A percentile compares a stretch with the other conserved stretches of the same genome.
phyloP scores from a whole-genome alignment of 495 filamentous ascomycete genomes.

The Xylaria scruposa region DNA sequence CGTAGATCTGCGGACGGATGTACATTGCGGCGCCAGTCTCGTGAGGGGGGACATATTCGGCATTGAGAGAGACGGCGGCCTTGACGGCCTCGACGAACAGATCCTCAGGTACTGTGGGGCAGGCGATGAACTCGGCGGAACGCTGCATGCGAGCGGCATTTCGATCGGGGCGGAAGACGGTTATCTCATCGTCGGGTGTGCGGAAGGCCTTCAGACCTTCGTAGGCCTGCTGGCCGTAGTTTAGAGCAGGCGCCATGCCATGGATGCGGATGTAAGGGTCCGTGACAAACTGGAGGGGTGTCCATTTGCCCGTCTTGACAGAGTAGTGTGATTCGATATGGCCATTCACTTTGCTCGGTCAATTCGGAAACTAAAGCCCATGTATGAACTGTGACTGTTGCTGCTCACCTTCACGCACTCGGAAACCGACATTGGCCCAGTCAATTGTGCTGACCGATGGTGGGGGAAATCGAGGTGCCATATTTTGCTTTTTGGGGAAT shows the following conservation, averaged over 20 bases:
- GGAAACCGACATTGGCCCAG: slow-evolving; percentile 91
- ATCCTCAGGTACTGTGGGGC: slow-evolving; percentile 74
- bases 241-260: slow-evolving; percentile 87
- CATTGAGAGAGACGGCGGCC: slow-evolving; percentile 82
- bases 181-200: slow-evolving; percentile 66
- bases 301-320: slow-evolving; percentile 74
- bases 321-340: slow-evolving; percentile 79
- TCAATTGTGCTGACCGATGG: slow-evolving; percentile 84
- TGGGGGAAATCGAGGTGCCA: slow-evolving; percentile 71
- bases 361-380: slow-evolving; percentile 16
- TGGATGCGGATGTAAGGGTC: slow-evolving; percentile 84
- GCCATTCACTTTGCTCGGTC: slow-evolving; percentile 68
- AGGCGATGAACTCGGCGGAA: slow-evolving; percentile 77
- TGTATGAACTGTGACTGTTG: neutral
- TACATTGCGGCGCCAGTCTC: slow-evolving; percentile 88
- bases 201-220: slow-evolving; percentile 95
- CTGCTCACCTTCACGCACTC: slow-evolving; percentile 76
- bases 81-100: slow-evolving; percentile 77
- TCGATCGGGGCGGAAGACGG: slow-evolving; percentile 79
- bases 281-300: slow-evolving; percentile 70
- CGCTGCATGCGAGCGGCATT: slow-evolving; percentile 84
- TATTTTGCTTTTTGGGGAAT: slow-evolving; percentile 27
- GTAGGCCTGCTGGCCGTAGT: slow-evolving; percentile 94
- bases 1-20: slow-evolving; percentile 85
- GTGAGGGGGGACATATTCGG: slow-evolving; percentile 85